A percentile compares a stretch with the other conserved stretches of the same genome.
Conservation (phyloP, 345 rosid species). For the Arabidopsis arenosa region DNA sequence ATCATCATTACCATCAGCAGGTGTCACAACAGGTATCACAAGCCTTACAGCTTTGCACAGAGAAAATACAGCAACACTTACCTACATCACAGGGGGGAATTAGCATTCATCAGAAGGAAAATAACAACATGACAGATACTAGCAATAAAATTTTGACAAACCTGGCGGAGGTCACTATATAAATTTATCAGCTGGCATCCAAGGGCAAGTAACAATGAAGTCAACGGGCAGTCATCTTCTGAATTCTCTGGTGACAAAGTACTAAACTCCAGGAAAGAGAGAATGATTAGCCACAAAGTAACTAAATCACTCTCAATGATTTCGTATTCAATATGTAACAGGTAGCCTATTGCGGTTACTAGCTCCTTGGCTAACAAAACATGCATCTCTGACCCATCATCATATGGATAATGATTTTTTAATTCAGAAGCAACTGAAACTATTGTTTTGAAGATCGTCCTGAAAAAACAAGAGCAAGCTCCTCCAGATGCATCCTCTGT, state of each 20-base stretch:
- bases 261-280: conserved; percentile 62
- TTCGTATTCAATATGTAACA: conserved; percentile 81
- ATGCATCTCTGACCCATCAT: conserved; percentile 47
- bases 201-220: conserved; percentile 52
- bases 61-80: conserved; percentile 61
- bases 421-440: conserved; percentile 58
- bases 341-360: conserved; percentile 57
- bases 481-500: conserved; percentile 84
- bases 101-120: conserved; percentile 4
- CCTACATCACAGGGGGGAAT: conserved; percentile 58
- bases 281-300: conserved; percentile 66
- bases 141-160: conserved; percentile 49
- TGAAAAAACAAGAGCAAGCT: conserved; percentile 73
- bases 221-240: conserved; percentile 49
- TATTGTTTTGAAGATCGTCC: conserved; percentile 57
- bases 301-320: conserved; percentile 70
- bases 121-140: conserved; percentile 22
- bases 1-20: conserved; percentile 40
- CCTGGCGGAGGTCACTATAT: conserved; percentile 91
- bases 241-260: conserved; percentile 49
- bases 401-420: conserved; percentile 44
- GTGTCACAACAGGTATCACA: conserved; percentile 34
- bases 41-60: conserved; percentile 79
- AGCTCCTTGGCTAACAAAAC: conserved; percentile 65
- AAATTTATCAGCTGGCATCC: conserved; percentile 81